Percentiles rank a stretch among this genome's conserved stretches.
Evolutionary conservation across 1,139 yeast genomes (phyloP).

Genomic region (Scheffersomyces illinoinensis): DNA sequence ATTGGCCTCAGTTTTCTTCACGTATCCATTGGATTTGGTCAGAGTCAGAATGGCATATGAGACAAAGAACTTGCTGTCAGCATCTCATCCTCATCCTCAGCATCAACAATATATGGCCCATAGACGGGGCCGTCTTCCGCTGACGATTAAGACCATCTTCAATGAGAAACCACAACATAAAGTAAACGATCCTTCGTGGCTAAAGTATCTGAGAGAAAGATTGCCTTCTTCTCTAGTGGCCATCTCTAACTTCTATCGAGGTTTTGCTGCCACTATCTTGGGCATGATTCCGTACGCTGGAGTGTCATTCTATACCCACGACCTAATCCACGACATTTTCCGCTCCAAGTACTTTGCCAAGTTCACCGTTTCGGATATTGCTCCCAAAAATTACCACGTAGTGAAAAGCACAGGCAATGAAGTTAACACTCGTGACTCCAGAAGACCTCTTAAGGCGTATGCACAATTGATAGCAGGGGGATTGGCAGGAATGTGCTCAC

Average conservation of each 20-base stretch:
- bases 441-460: slow-evolving; percentile 78
- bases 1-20: slow-evolving; percentile 78
- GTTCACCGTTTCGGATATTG: slow-evolving; percentile 48
- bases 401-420: slow-evolving; percentile 24
- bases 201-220: slow-evolving; percentile 31
- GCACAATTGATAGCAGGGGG: slow-evolving; percentile 97
- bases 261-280: slow-evolving; percentile 88
- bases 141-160: slow-evolving; percentile 58
- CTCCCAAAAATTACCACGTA: slow-evolving; percentile 9
- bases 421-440: slow-evolving; percentile 46
- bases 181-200: slow-evolving; percentile 39
- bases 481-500: slow-evolving; percentile 89
- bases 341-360: slow-evolving; percentile 55
- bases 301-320: slow-evolving; percentile 93
- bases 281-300: slow-evolving; percentile 99
- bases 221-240: slow-evolving; percentile 40
- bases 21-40: slow-evolving; percentile 89
- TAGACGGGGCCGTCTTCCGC: slow-evolving; percentile 52
- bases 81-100: slow-evolving; percentile 17
- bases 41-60: slow-evolving; percentile 92
- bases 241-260: slow-evolving; percentile 80
- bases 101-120: slow-evolving; percentile 17
- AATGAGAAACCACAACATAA: slow-evolving; percentile 57
- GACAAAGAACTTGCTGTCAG: slow-evolving; percentile 48
- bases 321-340: slow-evolving; percentile 81